Evolutionary conservation across 2,329 filamentous ascomycete genomes (phyloP).

Genomic region (Botrytis deweyae): DNA sequence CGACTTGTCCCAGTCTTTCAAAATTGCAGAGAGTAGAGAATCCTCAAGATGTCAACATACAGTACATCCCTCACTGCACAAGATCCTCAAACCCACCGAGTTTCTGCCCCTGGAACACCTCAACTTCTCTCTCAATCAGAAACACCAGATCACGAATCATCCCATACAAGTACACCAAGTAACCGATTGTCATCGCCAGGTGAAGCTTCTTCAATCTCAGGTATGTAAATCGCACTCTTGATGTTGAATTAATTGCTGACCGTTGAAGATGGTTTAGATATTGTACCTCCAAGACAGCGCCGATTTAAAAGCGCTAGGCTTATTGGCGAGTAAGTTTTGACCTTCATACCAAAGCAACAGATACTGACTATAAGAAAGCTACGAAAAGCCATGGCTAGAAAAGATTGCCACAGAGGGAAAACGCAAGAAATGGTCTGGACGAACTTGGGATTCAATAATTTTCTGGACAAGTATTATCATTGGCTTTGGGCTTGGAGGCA

Average conservation of each 20-base stretch:
- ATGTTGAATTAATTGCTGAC: not conserved
- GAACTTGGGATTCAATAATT: constrained; percentile 23
- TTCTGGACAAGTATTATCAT: constrained; percentile 19
- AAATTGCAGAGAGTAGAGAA: not conserved
- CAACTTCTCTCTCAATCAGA: constrained; percentile 11
- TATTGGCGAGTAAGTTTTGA: constrained; percentile 22
- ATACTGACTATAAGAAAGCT: constrained; percentile 18
- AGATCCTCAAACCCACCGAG: constrained; percentile 12
- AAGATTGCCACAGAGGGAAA: constrained; percentile 11
- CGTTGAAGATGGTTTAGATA: not conserved
- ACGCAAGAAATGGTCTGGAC: constrained; percentile 21
- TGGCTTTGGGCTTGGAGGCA: constrained; percentile 22
- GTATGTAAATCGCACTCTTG: not conserved
- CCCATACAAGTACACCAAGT: constrained; percentile 7
- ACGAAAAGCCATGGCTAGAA: constrained; percentile 28
- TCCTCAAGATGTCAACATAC: constrained; percentile 12
- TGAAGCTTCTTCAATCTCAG: constrained; percentile 16
- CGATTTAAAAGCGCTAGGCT: constrained; percentile 27
- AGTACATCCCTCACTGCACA: constrained; percentile 5
- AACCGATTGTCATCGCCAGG: constrained; percentile 10
- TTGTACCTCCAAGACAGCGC: constrained; percentile 16
- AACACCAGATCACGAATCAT: constrained; percentile 9
- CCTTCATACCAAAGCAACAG: not conserved
- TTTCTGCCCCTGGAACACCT: constrained; percentile 5
- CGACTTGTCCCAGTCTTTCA: not conserved